Evolutionary conservation across 2,329 filamentous ascomycete genomes (phyloP).

Genomic region (Paracoccidioides brasiliensis): DNA sequence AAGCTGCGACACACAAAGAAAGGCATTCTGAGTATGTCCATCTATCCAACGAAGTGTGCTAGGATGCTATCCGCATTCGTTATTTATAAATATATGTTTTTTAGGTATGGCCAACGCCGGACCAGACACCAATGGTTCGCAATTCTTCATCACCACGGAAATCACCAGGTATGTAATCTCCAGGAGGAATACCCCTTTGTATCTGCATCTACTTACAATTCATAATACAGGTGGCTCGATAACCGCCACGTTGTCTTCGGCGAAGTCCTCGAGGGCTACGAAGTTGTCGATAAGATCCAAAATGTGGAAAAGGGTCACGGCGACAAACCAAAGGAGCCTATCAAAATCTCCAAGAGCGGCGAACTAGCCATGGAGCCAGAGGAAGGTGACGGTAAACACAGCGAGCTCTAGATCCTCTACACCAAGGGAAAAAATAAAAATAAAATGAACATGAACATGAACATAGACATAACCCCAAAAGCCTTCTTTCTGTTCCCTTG

Average conservation of each 20-base stretch:
- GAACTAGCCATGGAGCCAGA: constrained; percentile 43
- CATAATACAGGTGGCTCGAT: constrained; percentile 42
- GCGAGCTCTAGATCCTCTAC: constrained; percentile 44
- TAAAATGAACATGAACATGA: not conserved
- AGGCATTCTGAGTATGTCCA: constrained; percentile 44
- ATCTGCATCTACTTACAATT: not conserved
- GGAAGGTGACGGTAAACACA: constrained; percentile 48
- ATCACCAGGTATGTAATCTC: constrained; percentile 35
- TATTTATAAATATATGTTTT: not conserved
- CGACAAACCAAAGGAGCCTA: constrained; percentile 44
- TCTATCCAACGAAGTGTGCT: not conserved
- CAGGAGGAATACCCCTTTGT: not conserved
- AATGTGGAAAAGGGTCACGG: constrained; percentile 43
- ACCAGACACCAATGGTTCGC: constrained; percentile 51
- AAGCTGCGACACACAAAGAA: constrained; percentile 56
- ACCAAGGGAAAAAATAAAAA: constrained; percentile 7
- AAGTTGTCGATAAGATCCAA: constrained; percentile 53
- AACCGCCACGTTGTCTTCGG: constrained; percentile 55
- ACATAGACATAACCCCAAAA: not conserved
- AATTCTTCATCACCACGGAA: constrained; percentile 55
- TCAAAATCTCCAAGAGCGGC: constrained; percentile 55
- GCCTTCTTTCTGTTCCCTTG: not conserved
- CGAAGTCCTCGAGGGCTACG: constrained; percentile 55
- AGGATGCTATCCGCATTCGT: not conserved
- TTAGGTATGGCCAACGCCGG: constrained; percentile 53